A percentile compares a stretch with the other conserved stretches of the same genome.
Evolutionary conservation across 768 basidiomycete species (phyloP).

Genomic region (Tulasnella sp.): DNA sequence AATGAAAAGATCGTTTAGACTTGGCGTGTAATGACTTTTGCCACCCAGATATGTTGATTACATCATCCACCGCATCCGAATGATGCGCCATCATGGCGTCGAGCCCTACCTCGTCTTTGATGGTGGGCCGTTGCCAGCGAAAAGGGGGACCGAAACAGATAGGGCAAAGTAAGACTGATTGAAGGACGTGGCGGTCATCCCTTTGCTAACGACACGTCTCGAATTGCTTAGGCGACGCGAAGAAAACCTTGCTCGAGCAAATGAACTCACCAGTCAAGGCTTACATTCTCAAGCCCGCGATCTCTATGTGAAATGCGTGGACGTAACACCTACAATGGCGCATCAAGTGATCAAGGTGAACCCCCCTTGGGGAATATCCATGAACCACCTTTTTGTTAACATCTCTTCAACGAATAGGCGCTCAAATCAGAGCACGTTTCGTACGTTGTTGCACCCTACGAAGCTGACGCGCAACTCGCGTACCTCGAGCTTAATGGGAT

Average conservation of each 20-base stretch:
- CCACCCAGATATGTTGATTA: constrained; percentile 82
- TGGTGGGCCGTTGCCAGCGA: constrained; percentile 90
- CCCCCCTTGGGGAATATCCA: constrained; percentile 12
- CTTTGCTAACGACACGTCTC: not conserved
- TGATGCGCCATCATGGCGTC: constrained; percentile 75
- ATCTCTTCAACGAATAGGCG: constrained; percentile 42
- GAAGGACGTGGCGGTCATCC: not conserved
- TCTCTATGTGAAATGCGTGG: constrained; percentile 79
- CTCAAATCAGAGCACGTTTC: constrained; percentile 66
- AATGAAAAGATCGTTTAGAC: not conserved
- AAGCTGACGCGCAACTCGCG: constrained; percentile 94
- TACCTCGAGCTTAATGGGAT: constrained; percentile 76
- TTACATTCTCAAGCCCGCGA: constrained; percentile 75
- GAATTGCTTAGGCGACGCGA: constrained; percentile 45
- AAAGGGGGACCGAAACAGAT: constrained; percentile 77
- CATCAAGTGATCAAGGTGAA: constrained; percentile 90
- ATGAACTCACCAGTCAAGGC: constrained; percentile 64
- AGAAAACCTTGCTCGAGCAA: constrained; percentile 66
- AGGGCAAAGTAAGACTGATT: constrained; percentile 39
- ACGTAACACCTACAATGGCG: constrained; percentile 96
- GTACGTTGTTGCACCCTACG: constrained; percentile 94
- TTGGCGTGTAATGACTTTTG: not conserved
- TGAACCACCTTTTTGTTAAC: not conserved
- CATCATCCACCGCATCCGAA: constrained; percentile 82
- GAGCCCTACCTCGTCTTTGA: constrained; percentile 92